These are phyloP conservation scores for Aspergillus bombycis DNA, from an alignment of 2,329 filamentous ascomycete genomes.

Conservation along the genomic window DNA sequence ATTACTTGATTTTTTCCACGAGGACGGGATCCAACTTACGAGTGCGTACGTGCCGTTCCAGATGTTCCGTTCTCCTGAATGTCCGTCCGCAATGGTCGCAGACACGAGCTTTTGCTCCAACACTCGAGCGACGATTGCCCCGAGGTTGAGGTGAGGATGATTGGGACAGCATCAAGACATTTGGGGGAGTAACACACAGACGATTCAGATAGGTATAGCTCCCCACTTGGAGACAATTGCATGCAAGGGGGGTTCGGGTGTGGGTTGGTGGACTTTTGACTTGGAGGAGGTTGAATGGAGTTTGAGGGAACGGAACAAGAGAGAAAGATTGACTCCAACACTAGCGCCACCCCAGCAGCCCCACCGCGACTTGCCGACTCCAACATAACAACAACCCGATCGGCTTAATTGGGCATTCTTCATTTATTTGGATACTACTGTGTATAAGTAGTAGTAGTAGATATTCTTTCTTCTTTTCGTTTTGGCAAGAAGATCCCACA, in stretches of 20 bases:
- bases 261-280: not conserved
- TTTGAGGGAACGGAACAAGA: not conserved
- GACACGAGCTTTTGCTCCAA: conserved; percentile 34
- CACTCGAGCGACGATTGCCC: conserved; percentile 29
- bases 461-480: not conserved
- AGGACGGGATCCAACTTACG: conserved; percentile 27
- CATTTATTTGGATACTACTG: not conserved
- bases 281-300: conserved; percentile 1
- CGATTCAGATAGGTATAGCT: conserved; percentile 9
- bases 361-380: not conserved
- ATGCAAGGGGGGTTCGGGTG: conserved; percentile 6
- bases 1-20: not conserved
- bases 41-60: conserved; percentile 41
- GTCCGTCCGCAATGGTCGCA: conserved; percentile 38
- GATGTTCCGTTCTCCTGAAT: conserved; percentile 39
- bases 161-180: conserved; percentile 37
- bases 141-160: conserved; percentile 27
- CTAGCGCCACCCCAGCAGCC: conserved; percentile 1
- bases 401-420: not conserved
- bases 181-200: conserved; percentile 15
- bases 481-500: not conserved
- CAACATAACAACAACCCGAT: not conserved
- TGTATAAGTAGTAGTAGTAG: not conserved
- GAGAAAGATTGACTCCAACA: not conserved
- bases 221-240: conserved; percentile 26